Conservation (phyloP, 495 filamentous ascomycete genomes). For the Penicillium robsamsonii region DNA sequence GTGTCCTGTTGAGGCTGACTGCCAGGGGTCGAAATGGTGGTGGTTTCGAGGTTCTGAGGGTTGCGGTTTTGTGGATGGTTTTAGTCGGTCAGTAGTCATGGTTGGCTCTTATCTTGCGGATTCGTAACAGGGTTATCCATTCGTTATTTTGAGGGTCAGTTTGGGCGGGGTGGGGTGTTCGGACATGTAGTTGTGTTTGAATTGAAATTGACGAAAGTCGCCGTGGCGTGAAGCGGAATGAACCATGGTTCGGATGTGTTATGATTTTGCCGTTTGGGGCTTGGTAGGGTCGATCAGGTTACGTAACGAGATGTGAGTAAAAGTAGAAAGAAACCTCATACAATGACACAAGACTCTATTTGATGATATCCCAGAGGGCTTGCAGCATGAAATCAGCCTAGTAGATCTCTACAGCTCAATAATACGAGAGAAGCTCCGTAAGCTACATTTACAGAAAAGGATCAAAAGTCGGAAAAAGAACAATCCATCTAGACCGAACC, state of each 20-base stretch:
- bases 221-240: constrained; percentile 10
- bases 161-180: not conserved
- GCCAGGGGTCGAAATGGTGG: constrained; percentile 74
- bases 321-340: not conserved
- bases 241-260: constrained; percentile 21
- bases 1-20: constrained; percentile 75
- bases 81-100: not conserved
- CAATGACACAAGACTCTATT: no score
- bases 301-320: not conserved
- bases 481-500: not conserved
- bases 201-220: constrained; percentile 2
- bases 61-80: not conserved
- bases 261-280: constrained; percentile 23
- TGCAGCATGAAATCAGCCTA: no score
- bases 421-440: no score
- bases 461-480: not conserved
- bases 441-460: not conserved
- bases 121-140: not conserved
- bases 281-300: constrained; percentile 15
- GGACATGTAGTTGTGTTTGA: not conserved
- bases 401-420: no score
- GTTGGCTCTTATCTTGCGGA: not conserved
- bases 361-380: no score
- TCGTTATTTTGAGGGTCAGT: not conserved
- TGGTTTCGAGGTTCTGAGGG: constrained; percentile 33